Base-by-base conservation (phyloP, 208 protist genomes). In the Trypanosoma conorhini region DNA sequence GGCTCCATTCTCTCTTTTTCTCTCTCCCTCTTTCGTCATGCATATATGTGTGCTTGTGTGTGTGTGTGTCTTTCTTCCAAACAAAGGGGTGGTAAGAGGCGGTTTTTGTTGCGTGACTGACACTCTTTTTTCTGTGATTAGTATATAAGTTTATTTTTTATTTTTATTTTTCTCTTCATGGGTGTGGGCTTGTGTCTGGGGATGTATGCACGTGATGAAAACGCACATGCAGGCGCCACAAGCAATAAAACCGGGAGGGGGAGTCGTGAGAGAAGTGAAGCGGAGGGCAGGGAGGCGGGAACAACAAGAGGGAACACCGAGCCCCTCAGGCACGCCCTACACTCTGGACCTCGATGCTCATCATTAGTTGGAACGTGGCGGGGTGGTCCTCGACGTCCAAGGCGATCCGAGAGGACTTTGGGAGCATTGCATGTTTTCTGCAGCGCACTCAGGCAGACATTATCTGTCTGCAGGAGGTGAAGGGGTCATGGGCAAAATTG, bases 321-420 rank as follows among this genome's bases (percentile, higher is more conserved):
- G 28, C 21, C 21, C 28, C 9, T 28, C 52, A 21, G 26, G 42
- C 59, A 21, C 24, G 70, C 50, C 5, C 30, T 52, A 31, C 22
- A 19, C 52, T 38, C 31, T 58, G 33, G 24, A 21, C 10, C 28
- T 22, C 59, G 5, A 94, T 96, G 91, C 85, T 87, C 64, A 46
- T 96, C 17, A 85, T 96, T 31, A 93, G 88, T 70, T 96, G 91
- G 88, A 96, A 96, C 70, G 88, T 94, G 19, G 91, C 91, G 7
- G 91, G 88, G 10, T 96, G 91, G 88, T 87, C 88, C 0, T 85
- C 91, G 19, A 94, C 88, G 3, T 73, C 83, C 15, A 63, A 67
- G 57, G 67, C 80, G 10, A 90, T 94, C 28, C 85, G 87, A 4
- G 84, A 89, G 60, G 83, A 85, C 79, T 96, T 88, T 79, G 91